Percentiles rank a stretch among this genome's conserved stretches.
These are phyloP conservation scores for Hysterium pulicare DNA, from an alignment of 2,329 filamentous ascomycete species.

Conservation along the genomic window DNA sequence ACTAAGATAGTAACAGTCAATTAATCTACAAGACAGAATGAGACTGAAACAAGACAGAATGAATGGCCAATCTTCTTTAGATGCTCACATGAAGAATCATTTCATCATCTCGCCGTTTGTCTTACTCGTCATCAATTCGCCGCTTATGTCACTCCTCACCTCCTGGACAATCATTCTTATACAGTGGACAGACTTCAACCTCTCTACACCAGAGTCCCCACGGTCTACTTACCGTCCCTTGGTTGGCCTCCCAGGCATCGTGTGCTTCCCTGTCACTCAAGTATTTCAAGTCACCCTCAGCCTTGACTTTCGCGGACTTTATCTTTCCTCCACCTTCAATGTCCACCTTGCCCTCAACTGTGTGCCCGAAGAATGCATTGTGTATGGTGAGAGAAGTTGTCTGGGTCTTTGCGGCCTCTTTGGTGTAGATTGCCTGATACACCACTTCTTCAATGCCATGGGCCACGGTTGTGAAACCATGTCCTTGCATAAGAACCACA, in stretches of 20 bases:
- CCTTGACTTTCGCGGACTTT: conserved; percentile 40
- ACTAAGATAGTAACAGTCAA: no score
- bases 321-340: conserved; percentile 38
- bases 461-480: conserved; percentile 45
- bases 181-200: conserved; percentile 38
- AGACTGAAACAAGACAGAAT: no score
- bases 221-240: conserved; percentile 32
- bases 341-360: conserved; percentile 40
- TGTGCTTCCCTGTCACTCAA: conserved; percentile 41
- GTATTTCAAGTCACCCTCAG: conserved; percentile 41
- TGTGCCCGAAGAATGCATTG: conserved; percentile 33
- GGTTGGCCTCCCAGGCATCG: conserved; percentile 39
- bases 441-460: conserved; percentile 44
- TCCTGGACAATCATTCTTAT: conserved; percentile 38
- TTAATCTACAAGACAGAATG: no score
- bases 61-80: no score
- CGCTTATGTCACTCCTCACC: no score
- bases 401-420: conserved; percentile 39
- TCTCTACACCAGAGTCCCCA: conserved; percentile 46
- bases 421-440: conserved; percentile 44
- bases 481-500: conserved; percentile 41
- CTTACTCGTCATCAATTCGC: no score
- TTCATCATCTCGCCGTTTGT: no score
- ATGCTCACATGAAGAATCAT: no score
- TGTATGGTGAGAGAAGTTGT: conserved; percentile 34